Conservation (phyloP, 371 early-diverging fungal genomes). For the Mucor velutinosus region DNA sequence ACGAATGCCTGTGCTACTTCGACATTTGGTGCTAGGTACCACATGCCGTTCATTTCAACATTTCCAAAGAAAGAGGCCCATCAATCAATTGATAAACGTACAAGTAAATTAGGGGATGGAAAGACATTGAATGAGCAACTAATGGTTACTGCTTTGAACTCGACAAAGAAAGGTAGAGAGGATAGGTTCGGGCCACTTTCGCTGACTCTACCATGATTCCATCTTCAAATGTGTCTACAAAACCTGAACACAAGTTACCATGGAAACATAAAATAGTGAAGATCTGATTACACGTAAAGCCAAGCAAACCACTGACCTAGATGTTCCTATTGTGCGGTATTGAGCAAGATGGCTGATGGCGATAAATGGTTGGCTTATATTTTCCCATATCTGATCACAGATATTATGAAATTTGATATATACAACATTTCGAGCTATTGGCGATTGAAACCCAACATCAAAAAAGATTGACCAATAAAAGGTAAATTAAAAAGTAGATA, state of each 20-base stretch:
- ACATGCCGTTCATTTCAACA: not conserved
- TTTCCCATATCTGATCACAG: not conserved
- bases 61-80: not conserved
- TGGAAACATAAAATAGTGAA: not conserved
- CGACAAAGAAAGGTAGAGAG: not conserved
- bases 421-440: not conserved
- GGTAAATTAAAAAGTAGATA: not conserved
- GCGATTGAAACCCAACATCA: not conserved
- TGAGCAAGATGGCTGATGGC: not conserved
- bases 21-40: not conserved
- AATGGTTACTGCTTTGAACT: not conserved
- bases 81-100: not conserved
- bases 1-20: not conserved
- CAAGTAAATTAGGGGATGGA: not conserved
- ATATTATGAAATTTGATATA: not conserved
- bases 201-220: not conserved
- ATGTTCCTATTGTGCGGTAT: not conserved
- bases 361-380: not conserved
- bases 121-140: not conserved
- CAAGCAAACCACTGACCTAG: not conserved
- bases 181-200: not conserved
- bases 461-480: slow-evolving; percentile 12
- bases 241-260: not conserved
- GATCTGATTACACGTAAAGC: not conserved
- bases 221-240: not conserved